phyloP scores from a whole-genome alignment of 1,284 basidiomycete genomes.

The Puccinia novopanici region DNA sequence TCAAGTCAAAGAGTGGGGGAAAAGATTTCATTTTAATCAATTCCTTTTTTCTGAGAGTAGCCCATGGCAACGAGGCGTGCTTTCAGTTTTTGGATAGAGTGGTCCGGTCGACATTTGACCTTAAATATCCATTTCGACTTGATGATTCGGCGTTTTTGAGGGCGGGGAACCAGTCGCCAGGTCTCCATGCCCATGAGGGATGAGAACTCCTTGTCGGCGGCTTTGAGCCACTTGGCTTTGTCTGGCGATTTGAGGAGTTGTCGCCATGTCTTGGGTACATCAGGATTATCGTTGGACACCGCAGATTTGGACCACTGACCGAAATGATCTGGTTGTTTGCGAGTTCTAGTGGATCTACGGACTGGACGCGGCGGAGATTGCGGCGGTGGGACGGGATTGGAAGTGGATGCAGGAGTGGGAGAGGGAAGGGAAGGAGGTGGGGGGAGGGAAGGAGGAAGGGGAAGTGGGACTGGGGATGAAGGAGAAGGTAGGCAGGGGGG shows the following conservation, averaged over 20 bases:
- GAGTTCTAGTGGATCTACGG: no score
- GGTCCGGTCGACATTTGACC: neutral
- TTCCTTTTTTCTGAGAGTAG: constrained; percentile 30
- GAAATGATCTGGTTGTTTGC: no score
- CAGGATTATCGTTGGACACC: no score
- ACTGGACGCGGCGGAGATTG: no score
- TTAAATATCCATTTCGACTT: constrained; percentile 10
- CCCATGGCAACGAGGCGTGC: constrained; percentile 13
- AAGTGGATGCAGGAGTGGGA: no score
- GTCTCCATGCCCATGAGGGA: neutral
- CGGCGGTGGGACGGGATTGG: no score
- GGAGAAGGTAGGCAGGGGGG: no score
- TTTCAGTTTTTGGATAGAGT: constrained; percentile 7
- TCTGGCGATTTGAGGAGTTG: neutral
- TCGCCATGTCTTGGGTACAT: neutral
- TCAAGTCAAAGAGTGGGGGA: constrained; percentile 19
- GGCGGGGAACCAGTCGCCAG: neutral
- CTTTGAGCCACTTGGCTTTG: neutral
- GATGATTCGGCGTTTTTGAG: neutral
- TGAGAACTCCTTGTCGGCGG: neutral
- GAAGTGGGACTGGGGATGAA: no score
- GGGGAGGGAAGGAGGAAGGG: no score
- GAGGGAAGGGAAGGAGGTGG: no score
- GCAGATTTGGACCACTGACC: no score
- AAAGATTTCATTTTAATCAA: constrained; percentile 52